Base-by-base conservation (phyloP, 495 filamentous ascomycete genomes). In the Jackrogersella multiformis region DNA sequence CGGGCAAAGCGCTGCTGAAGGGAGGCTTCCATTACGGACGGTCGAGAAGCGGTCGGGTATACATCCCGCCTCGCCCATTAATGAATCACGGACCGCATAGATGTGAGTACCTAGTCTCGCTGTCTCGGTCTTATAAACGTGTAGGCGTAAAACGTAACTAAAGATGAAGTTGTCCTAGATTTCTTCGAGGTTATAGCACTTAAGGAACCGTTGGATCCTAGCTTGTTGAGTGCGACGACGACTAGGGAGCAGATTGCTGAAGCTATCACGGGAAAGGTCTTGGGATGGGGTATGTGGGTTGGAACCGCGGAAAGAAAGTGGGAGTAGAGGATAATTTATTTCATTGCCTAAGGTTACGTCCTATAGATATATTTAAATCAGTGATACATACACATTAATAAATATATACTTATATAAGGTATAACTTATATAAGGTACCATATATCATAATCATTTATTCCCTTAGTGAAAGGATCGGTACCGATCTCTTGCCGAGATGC, bases 261-360 rank as follows among this genome's bases (percentile, higher is more conserved):
- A 1, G 78, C 68, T 34, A 79, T 82, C 16, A 66, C 80, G 16
- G 82, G 79, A 2, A 84, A 85, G 64, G 75, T 85, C 21, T 54
- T 79, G 18, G 81, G 73, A 15, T 86, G 84, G 83, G 84, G 82
- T 1, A 77, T 77, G 66, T 87, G 83, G 82, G 71, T 82, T 62
- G 84, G 81, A 13, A 59, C 77, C 10, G 80, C 75, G 49, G 82
- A 86, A 73, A 73, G 80, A 38, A 76, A 66, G 24, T 78, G 75
- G 74, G 21, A 68, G 64, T 75, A 57, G 36, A 20, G 39, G 16
- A 26, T 49, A 6, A n/a, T 38, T 54, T 16, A n/a, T n/a, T n/a
- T n/a, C n/a, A n/a, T n/a, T n/a, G 15, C 23, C 35, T 34, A 12
- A 42, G 10, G 16, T 35, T 34, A 44, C n/a, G n/a, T n/a, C n/a